phyloP scores from a whole-genome alignment of 1,284 basidiomycete genomes.

The Exsudoporus floridanus region DNA sequence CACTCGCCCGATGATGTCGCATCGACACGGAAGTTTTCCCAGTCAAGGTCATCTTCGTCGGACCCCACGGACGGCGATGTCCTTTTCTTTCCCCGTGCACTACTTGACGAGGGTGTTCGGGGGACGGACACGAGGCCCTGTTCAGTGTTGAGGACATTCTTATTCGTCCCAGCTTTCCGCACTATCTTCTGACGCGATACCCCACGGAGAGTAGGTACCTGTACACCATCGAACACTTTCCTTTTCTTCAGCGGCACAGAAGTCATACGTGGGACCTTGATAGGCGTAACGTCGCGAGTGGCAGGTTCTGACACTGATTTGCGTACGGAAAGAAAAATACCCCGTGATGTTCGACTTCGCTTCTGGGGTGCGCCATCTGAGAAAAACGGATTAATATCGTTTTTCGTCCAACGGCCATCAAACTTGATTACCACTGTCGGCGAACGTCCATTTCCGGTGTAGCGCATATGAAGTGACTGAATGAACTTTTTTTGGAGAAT shows the following conservation, averaged over 20 bases:
- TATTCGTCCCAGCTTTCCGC: not conserved
- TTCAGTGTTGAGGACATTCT: not conserved
- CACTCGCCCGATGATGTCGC: slow-evolving; percentile 26
- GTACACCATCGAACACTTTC: slow-evolving; percentile 29
- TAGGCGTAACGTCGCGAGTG: slow-evolving; percentile 22
- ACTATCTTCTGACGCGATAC: slow-evolving; percentile 8
- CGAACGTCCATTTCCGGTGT: slow-evolving; percentile 14
- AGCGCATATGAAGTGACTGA: not conserved
- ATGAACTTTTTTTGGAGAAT: not conserved
- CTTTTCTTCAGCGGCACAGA: slow-evolving; percentile 25
- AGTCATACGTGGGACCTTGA: slow-evolving; percentile 11
- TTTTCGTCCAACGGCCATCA: not conserved
- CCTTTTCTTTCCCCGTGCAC: not conserved
- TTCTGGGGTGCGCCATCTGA: slow-evolving; percentile 22
- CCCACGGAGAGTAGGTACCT: slow-evolving; percentile 24
- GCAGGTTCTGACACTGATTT: slow-evolving; percentile 29
- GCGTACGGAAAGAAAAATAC: slow-evolving; percentile 14
- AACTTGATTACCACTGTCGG: slow-evolving; percentile 11
- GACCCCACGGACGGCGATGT: slow-evolving; percentile 6
- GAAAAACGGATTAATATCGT: slow-evolving; percentile 4
- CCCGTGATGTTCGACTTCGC: slow-evolving; percentile 15
- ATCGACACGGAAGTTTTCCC: slow-evolving; percentile 33
- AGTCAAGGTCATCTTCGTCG: slow-evolving; percentile 33
- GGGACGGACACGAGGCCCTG: not conserved
- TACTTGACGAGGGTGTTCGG: not conserved